Evolutionary conservation across 202 grass and related monocot species (phyloP).

Genomic region (Brachypodium distachyon): DNA sequence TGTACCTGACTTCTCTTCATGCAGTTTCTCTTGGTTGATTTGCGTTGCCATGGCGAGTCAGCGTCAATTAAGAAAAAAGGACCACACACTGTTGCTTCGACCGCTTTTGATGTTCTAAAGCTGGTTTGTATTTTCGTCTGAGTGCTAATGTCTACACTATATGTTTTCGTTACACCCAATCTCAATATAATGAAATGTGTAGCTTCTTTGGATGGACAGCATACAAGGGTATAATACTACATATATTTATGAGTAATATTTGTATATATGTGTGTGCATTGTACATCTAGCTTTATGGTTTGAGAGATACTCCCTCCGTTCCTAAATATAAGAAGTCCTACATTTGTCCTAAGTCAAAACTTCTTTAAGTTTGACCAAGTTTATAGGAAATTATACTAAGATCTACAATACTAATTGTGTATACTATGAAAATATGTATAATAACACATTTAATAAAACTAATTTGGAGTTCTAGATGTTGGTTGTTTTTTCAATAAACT

Average conservation of each 20-base stretch:
- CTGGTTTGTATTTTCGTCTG: slow-evolving; percentile 43
- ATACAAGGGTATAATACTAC: not conserved
- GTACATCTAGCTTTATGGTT: not conserved
- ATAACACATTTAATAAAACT: too few relatives aligned
- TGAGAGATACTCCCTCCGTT: too few relatives aligned
- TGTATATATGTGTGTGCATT: not conserved
- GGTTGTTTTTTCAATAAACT: too few relatives aligned
- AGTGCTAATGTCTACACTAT: not conserved
- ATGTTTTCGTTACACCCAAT: not conserved
- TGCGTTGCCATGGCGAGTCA: slow-evolving; percentile 89
- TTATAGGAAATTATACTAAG: too few relatives aligned
- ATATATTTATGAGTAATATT: not conserved
- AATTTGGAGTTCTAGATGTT: too few relatives aligned
- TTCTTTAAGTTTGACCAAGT: too few relatives aligned
- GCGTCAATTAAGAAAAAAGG: slow-evolving; percentile 66
- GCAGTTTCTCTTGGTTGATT: slow-evolving; percentile 99
- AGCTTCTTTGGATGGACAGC: not conserved
- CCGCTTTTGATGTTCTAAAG: slow-evolving; percentile 95
- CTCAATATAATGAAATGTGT: not conserved
- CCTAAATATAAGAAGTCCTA: too few relatives aligned
- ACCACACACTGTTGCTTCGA: slow-evolving; percentile 75
- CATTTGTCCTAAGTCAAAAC: too few relatives aligned
- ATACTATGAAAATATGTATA: too few relatives aligned
- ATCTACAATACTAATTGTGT: too few relatives aligned
- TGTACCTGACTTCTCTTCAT: slow-evolving; percentile 7